Base-by-base conservation (phyloP, 495 filamentous ascomycete species). In the Lentithecium fluviatile region DNA sequence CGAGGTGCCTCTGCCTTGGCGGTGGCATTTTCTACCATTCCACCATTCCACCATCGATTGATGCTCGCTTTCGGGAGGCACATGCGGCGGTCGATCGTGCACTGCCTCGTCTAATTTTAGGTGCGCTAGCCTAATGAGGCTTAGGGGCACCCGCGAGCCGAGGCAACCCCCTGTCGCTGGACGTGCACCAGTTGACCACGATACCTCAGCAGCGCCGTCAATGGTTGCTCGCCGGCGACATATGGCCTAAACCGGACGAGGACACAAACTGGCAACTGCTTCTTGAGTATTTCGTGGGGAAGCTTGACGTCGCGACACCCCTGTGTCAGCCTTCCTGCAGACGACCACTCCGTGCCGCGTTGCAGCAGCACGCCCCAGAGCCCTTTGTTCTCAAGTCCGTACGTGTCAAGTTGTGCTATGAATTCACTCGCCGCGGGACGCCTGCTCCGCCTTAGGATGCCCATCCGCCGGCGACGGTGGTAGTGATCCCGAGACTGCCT, bases 41-140 rank as follows among this genome's bases (percentile, higher is more conserved):
- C n/a, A n/a, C n/a, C n/a, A n/a, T n/a, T n/a, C n/a, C n/a, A n/a
- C n/a, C n/a, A n/a, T n/a, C n/a, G n/a, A n/a, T n/a, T 37, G 56
- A 60, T 47, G 36, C 6, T 58, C 20, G 45, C 42, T 36, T 38
- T 13, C 26, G 20, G n/a, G 13, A 13, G 45, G 47, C 37, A 40
- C 24, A 47, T 56, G 53, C 42, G 26, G 40, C 25, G 50, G 49
- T 40, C 48, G 40, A 60, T 60, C 48, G 56, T 54, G 58, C 58
- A 61, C 58, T 36, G 58, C 58, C 58, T 53, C 47, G 34, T 47
- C 56, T 51, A 61, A 46, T n/a, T 38, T 47, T 51, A 51, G 58
- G 11, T 2, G 10, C 58, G 24, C 49, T 42, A 53, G 20, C 11
- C 32, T 24, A 23, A n/a, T 4, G 21, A 5, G 24, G 24, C 23